Percentiles rank a stretch among this genome's conserved stretches.
These are phyloP conservation scores for Ehretia macrophylla DNA, from an alignment of 257 asterid genomes.

Conservation along the genomic window DNA sequence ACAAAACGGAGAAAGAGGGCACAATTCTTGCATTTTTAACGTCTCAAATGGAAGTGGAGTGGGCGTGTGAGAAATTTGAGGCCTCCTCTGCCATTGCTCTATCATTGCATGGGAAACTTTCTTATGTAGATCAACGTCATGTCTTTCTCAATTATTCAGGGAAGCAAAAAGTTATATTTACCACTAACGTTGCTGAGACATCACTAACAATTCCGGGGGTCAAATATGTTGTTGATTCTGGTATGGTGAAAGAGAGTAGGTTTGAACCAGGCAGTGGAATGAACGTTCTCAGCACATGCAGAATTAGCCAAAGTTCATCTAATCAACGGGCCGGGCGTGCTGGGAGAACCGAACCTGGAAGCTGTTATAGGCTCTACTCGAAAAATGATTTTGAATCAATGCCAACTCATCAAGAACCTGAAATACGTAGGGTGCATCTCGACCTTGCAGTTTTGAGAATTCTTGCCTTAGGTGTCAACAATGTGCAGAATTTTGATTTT, in stretches of 20 bases:
- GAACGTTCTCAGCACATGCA: conserved; percentile 67
- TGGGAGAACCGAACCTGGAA: conserved; percentile 94
- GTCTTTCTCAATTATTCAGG: conserved; percentile 64
- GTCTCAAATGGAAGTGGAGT: conserved; percentile 92
- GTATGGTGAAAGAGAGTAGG: conserved; percentile 78
- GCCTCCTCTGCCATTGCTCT: conserved; percentile 47
- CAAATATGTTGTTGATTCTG: conserved; percentile 88
- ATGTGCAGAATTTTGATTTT: conserved; percentile 68
- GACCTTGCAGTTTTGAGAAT: conserved; percentile 89
- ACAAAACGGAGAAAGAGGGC: conserved; percentile 60
- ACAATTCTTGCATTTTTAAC: conserved; percentile 94
- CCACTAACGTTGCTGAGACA: conserved; percentile 95
- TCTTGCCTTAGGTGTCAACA: conserved; percentile 75
- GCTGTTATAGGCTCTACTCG: conserved; percentile 71
- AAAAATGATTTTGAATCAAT: conserved; percentile 58
- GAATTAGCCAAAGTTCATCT: conserved; percentile 86
- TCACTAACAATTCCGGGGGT: conserved; percentile 94
- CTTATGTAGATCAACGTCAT: conserved; percentile 65
- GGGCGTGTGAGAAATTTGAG: conserved; percentile 82
- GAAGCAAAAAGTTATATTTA: conserved; percentile 69
- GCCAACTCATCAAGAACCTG: conserved; percentile 81
- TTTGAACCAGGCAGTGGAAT: conserved; percentile 83
- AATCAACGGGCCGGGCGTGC: conserved; percentile 97
- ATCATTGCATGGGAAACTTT: conserved; percentile 88
- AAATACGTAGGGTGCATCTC: conserved; percentile 85